A percentile compares a stretch with the other conserved stretches of the same genome.
These are phyloP conservation scores for Colletotrichum sp. DNA, from an alignment of 2,329 filamentous ascomycete genomes.

Conservation along the genomic window DNA sequence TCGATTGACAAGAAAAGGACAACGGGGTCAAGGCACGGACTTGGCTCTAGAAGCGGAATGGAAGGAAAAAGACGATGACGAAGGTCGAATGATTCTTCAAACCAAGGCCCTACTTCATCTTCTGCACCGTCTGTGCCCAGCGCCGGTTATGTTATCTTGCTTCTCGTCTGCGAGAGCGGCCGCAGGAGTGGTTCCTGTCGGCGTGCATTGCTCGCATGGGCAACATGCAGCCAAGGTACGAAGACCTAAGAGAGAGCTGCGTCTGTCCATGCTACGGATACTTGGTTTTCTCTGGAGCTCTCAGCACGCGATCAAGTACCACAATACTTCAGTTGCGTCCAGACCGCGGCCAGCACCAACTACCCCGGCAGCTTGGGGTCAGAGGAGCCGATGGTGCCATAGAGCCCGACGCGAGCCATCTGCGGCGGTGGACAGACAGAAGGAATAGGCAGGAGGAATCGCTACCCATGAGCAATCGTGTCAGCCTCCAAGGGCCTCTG, in stretches of 20 bases:
- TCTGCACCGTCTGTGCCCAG: background rate
- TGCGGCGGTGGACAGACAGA: background rate
- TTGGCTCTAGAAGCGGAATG: background rate
- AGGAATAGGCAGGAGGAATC: background rate
- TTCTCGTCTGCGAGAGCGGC: background rate
- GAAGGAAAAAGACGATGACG: background rate
- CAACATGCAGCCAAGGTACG: background rate
- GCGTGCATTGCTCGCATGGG: background rate
- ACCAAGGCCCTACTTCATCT: background rate
- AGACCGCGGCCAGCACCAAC: background rate
- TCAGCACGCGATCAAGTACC: background rate
- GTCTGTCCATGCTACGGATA: background rate
- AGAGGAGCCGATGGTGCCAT: background rate
- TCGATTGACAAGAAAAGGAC: background rate
- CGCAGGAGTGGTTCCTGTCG: background rate
- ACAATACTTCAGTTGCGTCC: background rate
- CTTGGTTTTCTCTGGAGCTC: background rate
- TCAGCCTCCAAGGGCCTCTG: background rate
- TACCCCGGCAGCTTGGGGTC: background rate
- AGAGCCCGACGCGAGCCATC: background rate
- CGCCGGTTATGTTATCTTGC: background rate
- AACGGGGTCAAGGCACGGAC: background rate
- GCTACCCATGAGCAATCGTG: background rate
- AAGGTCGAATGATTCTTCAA: background rate
- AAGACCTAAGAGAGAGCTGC: background rate